phyloP scores from a whole-genome alignment of 2,329 filamentous ascomycete genomes.

The Huntiella omanensis region DNA sequence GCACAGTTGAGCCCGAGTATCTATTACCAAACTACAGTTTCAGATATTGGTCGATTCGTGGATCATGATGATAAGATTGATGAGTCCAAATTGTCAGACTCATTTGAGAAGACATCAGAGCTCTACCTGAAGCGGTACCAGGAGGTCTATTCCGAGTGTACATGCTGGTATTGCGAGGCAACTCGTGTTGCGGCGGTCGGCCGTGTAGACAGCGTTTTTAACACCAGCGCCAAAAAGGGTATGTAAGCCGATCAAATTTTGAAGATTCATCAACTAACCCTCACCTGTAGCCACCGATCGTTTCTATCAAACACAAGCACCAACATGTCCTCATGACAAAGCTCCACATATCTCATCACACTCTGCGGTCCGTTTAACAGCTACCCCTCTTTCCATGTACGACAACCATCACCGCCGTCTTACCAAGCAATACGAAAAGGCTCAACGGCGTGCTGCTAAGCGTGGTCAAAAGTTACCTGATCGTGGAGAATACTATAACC shows the following conservation, averaged over 20 bases:
- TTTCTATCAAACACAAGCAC: conserved; percentile 21
- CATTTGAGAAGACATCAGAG: conserved; percentile 57
- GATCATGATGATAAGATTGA: conserved; percentile 75
- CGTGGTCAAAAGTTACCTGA: conserved; percentile 26
- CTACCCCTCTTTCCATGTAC: not conserved
- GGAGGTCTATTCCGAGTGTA: conserved; percentile 57
- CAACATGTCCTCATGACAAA: conserved; percentile 30
- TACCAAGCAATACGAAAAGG: conserved; percentile 38
- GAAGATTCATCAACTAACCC: conserved; percentile 16
- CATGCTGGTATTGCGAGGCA: conserved; percentile 71
- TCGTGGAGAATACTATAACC: conserved; percentile 29
- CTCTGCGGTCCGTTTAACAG: conserved; percentile 35
- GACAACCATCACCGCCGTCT: conserved; percentile 18
- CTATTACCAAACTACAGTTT: conserved; percentile 42
- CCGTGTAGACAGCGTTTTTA: conserved; percentile 18
- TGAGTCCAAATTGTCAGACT: conserved; percentile 40
- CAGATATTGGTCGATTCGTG: conserved; percentile 36
- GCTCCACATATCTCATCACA: conserved; percentile 57
- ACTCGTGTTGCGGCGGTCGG: conserved; percentile 11
- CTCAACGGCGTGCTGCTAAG: conserved; percentile 28
- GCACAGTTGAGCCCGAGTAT: conserved; percentile 48
- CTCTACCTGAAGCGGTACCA: conserved; percentile 45
- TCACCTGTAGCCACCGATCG: conserved; percentile 21
- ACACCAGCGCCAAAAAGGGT: conserved; percentile 14
- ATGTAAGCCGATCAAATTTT: conserved; percentile 10